Conservation (phyloP, 2,329 filamentous ascomycete species). For the Fusarium brachygibbosum region DNA sequence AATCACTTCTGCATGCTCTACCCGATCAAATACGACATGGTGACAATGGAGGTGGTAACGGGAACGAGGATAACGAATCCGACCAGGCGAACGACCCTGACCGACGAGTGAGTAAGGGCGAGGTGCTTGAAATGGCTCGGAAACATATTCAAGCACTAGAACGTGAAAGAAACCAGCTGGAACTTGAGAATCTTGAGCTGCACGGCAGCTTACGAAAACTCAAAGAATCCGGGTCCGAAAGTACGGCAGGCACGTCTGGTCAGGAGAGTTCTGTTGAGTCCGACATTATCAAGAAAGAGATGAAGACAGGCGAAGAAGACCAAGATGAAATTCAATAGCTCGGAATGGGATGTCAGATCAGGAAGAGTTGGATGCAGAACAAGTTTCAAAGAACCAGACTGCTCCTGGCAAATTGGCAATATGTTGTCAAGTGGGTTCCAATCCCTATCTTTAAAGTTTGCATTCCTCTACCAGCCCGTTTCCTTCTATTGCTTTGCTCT, state of each 20-base stretch:
- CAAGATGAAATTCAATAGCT: slow-evolving; percentile 10
- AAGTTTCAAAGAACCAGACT: not conserved
- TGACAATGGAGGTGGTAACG: slow-evolving; percentile 18
- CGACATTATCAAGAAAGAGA: slow-evolving; percentile 8
- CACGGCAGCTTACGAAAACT: slow-evolving; percentile 44
- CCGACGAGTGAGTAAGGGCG: slow-evolving; percentile 47
- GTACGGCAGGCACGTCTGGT: slow-evolving; percentile 14
- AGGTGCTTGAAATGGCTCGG: slow-evolving; percentile 49
- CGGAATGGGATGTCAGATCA: not conserved
- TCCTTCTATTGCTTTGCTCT: slow-evolving; percentile 18
- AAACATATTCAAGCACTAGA: slow-evolving; percentile 47
- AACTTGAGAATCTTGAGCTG: slow-evolving; percentile 46
- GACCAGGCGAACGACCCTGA: slow-evolving; percentile 44
- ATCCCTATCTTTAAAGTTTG: not conserved
- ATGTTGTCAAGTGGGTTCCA: not conserved
- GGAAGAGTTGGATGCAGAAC: not conserved
- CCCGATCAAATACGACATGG: slow-evolving; percentile 43
- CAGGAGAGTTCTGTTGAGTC: slow-evolving; percentile 36
- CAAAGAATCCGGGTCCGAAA: slow-evolving; percentile 35
- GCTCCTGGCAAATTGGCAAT: not conserved
- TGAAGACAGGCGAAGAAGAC: slow-evolving; percentile 8
- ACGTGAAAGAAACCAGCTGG: slow-evolving; percentile 42
- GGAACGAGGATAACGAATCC: slow-evolving; percentile 41
- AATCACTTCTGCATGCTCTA: slow-evolving; percentile 44
- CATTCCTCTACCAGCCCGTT: not conserved